A percentile compares a stretch with the other conserved stretches of the same genome.
Evolutionary conservation across 768 basidiomycete genomes (phyloP).

Genomic region (Panaeolus papilionaceus): DNA sequence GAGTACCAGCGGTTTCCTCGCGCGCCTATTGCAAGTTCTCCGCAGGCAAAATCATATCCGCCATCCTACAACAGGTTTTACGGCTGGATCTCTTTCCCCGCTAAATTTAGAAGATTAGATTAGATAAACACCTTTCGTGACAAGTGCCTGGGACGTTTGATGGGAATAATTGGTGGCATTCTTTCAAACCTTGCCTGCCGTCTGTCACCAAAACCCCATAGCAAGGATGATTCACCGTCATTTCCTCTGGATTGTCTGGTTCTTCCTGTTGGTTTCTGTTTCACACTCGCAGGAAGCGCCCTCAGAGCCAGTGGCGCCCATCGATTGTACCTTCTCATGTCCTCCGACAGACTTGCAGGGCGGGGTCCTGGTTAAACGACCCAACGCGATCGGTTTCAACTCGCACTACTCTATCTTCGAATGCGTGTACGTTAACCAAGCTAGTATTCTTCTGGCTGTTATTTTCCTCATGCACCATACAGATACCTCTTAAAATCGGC

Average conservation of each 20-base stretch:
- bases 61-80: not conserved
- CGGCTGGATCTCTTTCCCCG: too few relatives aligned
- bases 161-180: not conserved
- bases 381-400: not conserved
- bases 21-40: not conserved
- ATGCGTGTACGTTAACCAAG: not conserved
- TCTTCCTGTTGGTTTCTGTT: not conserved
- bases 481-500: not conserved
- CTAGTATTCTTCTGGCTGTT: not conserved
- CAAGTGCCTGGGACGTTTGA: not conserved
- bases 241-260: not conserved
- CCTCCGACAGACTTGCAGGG: not conserved
- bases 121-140: not conserved
- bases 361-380: not conserved
- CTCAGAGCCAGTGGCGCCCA: not conserved
- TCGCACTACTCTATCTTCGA: slow-evolving; percentile 3
- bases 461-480: not conserved
- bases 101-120: not conserved
- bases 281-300: not conserved
- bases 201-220: not conserved
- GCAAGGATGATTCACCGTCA: not conserved
- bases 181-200: not conserved
- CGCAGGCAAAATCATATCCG: not conserved
- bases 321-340: slow-evolving; percentile 4
- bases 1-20: not conserved